Evolutionary conservation across 495 filamentous ascomycete species (phyloP).

Genomic region (Aspergillus sparsus): DNA sequence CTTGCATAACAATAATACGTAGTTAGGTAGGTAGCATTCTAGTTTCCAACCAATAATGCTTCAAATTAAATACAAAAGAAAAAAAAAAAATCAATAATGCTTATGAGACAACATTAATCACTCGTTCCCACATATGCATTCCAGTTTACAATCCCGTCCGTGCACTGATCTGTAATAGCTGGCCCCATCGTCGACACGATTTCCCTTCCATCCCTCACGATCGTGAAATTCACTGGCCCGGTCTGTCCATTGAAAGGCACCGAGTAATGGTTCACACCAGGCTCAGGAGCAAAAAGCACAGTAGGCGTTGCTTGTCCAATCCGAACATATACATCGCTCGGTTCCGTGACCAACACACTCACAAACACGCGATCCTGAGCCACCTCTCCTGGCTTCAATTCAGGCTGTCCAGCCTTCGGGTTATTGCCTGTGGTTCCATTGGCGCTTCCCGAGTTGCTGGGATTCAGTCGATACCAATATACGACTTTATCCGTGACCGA

Average conservation of each 20-base stretch:
- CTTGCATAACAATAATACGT: background rate
- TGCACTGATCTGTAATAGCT: slow-evolving; percentile 47
- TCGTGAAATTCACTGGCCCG: slow-evolving; percentile 52
- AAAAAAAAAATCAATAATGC: background rate
- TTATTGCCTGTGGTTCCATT: slow-evolving; percentile 45
- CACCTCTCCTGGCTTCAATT: slow-evolving; percentile 26
- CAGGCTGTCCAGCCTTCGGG: slow-evolving; percentile 30
- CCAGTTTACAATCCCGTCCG: slow-evolving; percentile 53
- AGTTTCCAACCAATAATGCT: no score
- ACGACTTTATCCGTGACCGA: slow-evolving; percentile 48
- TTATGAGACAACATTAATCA: slow-evolving; percentile 9
- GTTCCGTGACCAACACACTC: slow-evolving; percentile 26
- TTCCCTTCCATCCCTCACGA: slow-evolving; percentile 42
- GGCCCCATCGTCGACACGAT: slow-evolving; percentile 43
- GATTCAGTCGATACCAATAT: slow-evolving; percentile 63
- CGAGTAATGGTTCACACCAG: slow-evolving; percentile 52
- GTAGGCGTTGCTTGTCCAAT: slow-evolving; percentile 50
- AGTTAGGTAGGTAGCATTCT: background rate
- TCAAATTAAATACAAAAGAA: background rate
- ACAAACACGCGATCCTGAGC: slow-evolving; percentile 44
- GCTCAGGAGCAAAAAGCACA: slow-evolving; percentile 37
- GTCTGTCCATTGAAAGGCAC: slow-evolving; percentile 53
- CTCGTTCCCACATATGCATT: slow-evolving; percentile 48
- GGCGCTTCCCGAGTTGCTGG: slow-evolving; percentile 36
- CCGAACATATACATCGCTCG: slow-evolving; percentile 46